Base-by-base conservation (phyloP, 2,329 filamentous ascomycete genomes). In the Lecanicillium sp. region DNA sequence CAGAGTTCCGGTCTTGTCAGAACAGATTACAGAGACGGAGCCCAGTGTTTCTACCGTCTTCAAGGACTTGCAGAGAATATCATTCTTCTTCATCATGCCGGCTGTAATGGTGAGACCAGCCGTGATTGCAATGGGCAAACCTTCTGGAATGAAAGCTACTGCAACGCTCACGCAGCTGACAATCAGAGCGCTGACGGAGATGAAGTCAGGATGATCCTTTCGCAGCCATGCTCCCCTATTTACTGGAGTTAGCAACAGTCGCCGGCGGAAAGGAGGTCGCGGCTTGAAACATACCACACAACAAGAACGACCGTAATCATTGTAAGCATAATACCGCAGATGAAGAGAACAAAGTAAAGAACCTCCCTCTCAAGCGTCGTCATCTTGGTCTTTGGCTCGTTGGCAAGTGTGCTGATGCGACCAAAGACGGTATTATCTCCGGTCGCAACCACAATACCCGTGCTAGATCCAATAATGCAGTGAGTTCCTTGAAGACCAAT, bases 401-500 rank as follows among this genome's bases (percentile, higher is more conserved):
- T 84, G 0, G 84, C 85, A 36, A 88, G 63, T 46, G 79, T 78
- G 2, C 84, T 83, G 47, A 89, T 84, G 34, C 79, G 75, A 8
- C 84, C 84, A 57, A 89, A 87, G 17, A 89, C 79, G 0, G 84
- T 87, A 12, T 64, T 66, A 53, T 87, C 81, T 8, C 83, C 84
- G 1, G 79, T 88, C 1, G 78, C 76, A 10, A 89, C 77, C 2
- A 86, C 80, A 9, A 88, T 60, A 14, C 80, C 84, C 12, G 72
- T 65, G 37, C 75, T 79, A 17, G 66, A 78, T 3, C 84, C 84
- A 6, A 78, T 79, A 4, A 84, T 77, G 48, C 83, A 87, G 51
- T 88, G 82, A 1, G 84, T 87, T n/a, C 85, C 84, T 53, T 87
- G 83, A 9, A 89, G 68, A 17, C 83, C 84, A 38, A 89, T 85